phyloP scores from a whole-genome alignment of 805 yeast species.

The Sugiyamaella smithiae region DNA sequence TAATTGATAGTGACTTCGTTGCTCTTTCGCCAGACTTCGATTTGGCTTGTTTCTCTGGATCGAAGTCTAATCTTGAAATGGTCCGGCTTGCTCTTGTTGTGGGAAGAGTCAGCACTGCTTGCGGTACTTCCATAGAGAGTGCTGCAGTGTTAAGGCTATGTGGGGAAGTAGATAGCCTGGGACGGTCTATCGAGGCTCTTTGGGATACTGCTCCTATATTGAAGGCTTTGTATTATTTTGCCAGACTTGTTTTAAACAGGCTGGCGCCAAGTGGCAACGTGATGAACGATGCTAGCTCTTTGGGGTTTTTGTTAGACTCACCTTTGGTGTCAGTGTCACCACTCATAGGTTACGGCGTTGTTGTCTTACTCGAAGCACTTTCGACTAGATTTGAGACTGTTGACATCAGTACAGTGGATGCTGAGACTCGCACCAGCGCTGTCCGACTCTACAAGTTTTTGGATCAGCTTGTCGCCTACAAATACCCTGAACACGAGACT shows the following conservation, averaged over 20 bases:
- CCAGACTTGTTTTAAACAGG: conserved; percentile 14
- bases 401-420: neutral
- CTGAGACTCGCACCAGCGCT: neutral
- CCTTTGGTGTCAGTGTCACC: conserved; percentile 26
- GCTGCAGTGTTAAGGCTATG: neutral
- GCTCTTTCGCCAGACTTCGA: conserved; percentile 21
- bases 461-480: conserved; percentile 18
- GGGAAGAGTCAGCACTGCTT: conserved; percentile 7
- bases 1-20: conserved; percentile 26
- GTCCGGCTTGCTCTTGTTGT: conserved; percentile 20
- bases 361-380: conserved; percentile 18
- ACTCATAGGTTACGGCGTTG: conserved; percentile 20
- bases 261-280: conserved; percentile 4
- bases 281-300: conserved; percentile 14
- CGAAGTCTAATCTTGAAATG: conserved; percentile 19
- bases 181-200: conserved; percentile 18
- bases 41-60: conserved; percentile 15
- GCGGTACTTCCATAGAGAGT: neutral
- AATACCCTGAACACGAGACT: conserved; percentile 19
- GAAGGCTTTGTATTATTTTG: conserved; percentile 24
- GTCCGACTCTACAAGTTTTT: conserved; percentile 11
- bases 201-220: conserved; percentile 28
- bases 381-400: neutral
- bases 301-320: conserved; percentile 21
- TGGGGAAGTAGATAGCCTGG: conserved; percentile 9